Base-by-base conservation (phyloP, 805 yeast genomes). In the Torulaspora franciscae region DNA sequence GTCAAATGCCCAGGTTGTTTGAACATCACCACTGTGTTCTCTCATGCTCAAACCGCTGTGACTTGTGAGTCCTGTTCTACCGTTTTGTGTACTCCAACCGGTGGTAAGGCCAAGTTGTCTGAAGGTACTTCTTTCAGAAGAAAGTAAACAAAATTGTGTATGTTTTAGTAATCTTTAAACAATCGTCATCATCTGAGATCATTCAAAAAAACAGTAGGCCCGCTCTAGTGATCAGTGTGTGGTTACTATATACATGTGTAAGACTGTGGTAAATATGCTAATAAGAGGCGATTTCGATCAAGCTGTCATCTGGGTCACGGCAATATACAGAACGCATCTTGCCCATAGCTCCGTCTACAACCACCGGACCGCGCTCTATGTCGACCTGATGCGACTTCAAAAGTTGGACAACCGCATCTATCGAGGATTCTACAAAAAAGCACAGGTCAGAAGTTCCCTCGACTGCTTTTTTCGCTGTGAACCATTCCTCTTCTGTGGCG, bases 111-210 rank as follows among this genome's bases (percentile, higher is more conserved):
- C 70, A 89, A 85, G 77, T 83, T 93, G 73, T 89, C 98, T 65
- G 99, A 95, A 80, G 99, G 99, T 75, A 86, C 95, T 72, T 93
- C 99, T 67, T 93, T 89, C 93, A 89, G 98, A 85, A 87, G 88
- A 79, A 93, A 91, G 88, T 91, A 87, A 84, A 60, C 52, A 39
- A 40, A 40, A 36, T 40, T 46, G 46, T 46, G 40, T 37, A 44
- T 44, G 42, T 44, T 40, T 44, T 36, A 44, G 41, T 44, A 44
- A 35, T 41, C 39, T 40, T 40, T 28, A 39, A 39, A 35, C 47
- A 44, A 39, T 39, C 36, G 43, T 43, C 47, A 40, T 44, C 41
- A 38, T 38, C 29, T 28, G 41, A 38, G 34, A 19, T 11, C 15
- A 7, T 13, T 30, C 9, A 14, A 4, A 3, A 19, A 5, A 4